Evolutionary conservation across 495 filamentous ascomycete genomes (phyloP).

Genomic region (Aeminium ludgeri): DNA sequence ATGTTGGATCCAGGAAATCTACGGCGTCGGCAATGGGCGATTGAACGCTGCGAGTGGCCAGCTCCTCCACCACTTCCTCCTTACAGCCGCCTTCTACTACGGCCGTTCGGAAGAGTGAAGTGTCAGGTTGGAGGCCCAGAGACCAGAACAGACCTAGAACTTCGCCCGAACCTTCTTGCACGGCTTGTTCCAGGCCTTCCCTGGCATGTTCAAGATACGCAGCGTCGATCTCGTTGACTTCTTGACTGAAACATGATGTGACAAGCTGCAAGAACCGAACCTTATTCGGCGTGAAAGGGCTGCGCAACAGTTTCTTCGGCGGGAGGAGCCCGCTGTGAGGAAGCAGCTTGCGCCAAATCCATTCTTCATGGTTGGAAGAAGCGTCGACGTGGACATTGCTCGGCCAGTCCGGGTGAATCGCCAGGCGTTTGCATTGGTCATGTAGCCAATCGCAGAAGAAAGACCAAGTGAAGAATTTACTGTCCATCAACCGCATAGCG

Average conservation of each 20-base stretch:
- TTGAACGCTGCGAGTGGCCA: not conserved
- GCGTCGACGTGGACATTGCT: not conserved
- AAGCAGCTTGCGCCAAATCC: not conserved
- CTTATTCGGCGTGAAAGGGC: conserved; percentile 7
- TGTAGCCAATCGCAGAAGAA: conserved; percentile 12
- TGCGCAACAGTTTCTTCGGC: conserved; percentile 6
- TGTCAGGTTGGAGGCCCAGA: conserved; percentile 1
- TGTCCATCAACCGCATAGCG: conserved; percentile 7
- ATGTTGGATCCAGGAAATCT: conserved; percentile 6
- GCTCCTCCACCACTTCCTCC: not conserved
- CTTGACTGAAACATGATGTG: not conserved
- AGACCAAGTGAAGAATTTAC: conserved; percentile 7
- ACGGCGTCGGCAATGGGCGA: not conserved
- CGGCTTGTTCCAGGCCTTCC: conserved; percentile 6
- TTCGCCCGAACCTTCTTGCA: not conserved
- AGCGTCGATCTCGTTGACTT: not conserved
- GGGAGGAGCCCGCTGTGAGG: conserved; percentile 3
- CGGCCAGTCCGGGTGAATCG: too few species aligned
- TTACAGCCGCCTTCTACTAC: conserved; percentile 6
- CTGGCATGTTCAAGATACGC: conserved; percentile 1
- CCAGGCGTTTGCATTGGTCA: not conserved
- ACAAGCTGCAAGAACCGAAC: not conserved
- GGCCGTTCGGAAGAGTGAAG: conserved; percentile 7
- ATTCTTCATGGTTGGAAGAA: too few species aligned
- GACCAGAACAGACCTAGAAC: not conserved